phyloP scores from a whole-genome alignment of 2,329 filamentous ascomycete species.

The Tothia fuscella region DNA sequence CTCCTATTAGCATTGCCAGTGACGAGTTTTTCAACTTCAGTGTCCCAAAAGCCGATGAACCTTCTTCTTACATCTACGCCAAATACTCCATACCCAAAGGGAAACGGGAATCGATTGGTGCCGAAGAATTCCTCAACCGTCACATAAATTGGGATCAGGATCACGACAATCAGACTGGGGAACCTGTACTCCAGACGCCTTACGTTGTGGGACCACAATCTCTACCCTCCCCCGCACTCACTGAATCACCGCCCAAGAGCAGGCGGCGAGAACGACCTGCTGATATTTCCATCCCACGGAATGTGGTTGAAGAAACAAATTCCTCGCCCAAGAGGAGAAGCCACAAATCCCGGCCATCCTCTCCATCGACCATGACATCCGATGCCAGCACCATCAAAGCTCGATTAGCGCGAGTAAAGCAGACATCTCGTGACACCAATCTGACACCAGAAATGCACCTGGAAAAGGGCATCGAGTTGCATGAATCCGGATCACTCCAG shows the following conservation, averaged over 20 bases:
- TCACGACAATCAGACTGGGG: background rate
- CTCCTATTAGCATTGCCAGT: constrained; percentile 60
- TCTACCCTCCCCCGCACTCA: background rate
- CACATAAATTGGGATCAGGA: constrained; percentile 22
- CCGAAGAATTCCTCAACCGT: constrained; percentile 27
- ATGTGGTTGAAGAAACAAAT: constrained; percentile 3
- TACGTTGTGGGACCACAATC: constrained; percentile 1
- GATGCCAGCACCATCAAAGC: constrained; percentile 27
- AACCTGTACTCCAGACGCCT: background rate
- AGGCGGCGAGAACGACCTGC: constrained; percentile 2
- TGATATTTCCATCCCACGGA: constrained; percentile 9
- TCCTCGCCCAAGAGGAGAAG: constrained; percentile 7
- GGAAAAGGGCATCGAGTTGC: constrained; percentile 76
- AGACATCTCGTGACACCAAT: constrained; percentile 36
- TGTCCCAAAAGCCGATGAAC: constrained; percentile 32
- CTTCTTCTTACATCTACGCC: constrained; percentile 71
- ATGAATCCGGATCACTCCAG: constrained; percentile 75
- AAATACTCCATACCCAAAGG: constrained; percentile 77
- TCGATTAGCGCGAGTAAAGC: constrained; percentile 37
- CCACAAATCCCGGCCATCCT: background rate
- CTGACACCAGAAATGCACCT: constrained; percentile 81
- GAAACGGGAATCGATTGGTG: constrained; percentile 47
- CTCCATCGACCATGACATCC: constrained; percentile 7
- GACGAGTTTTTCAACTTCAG: constrained; percentile 50
- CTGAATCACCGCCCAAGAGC: background rate